phyloP scores from a whole-genome alignment of 305 asterid genomes.

The Andrographis paniculata region DNA sequence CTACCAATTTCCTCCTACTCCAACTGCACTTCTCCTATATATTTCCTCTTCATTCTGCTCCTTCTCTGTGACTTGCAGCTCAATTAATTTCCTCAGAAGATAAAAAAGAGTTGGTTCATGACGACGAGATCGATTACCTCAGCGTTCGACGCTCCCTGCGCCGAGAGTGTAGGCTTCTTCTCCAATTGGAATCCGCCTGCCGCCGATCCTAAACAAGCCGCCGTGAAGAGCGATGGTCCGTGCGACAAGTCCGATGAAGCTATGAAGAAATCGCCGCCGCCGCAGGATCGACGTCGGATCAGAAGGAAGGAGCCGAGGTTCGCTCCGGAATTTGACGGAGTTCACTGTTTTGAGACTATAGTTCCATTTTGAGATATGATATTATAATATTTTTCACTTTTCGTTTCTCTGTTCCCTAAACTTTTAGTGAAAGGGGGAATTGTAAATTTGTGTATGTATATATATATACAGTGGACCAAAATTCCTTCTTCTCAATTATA shows the following conservation, averaged over 20 bases:
- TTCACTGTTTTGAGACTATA: slow-evolving; percentile 43
- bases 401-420: too few relatives aligned
- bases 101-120: too few relatives aligned
- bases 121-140: background rate
- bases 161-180: background rate
- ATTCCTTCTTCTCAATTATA: too few relatives aligned
- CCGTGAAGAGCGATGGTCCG: background rate
- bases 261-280: background rate
- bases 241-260: slow-evolving; percentile 5
- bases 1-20: too few relatives aligned
- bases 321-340: slow-evolving; percentile 42
- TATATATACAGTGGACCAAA: too few relatives aligned
- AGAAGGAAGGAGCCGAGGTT: slow-evolving; percentile 29
- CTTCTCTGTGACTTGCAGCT: too few relatives aligned
- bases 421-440: too few relatives aligned
- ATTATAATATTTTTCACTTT: too few relatives aligned
- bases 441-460: too few relatives aligned
- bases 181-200: background rate
- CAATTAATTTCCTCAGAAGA: too few relatives aligned
- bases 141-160: slow-evolving; percentile 1
- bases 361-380: slow-evolving; percentile 11
- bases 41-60: too few relatives aligned
- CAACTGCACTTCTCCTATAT: too few relatives aligned
- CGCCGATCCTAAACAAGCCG: background rate
- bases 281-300: slow-evolving; percentile 12